These are phyloP conservation scores for Medicago arabica DNA, from an alignment of 306 rosid genomes.

Conservation along the genomic window DNA sequence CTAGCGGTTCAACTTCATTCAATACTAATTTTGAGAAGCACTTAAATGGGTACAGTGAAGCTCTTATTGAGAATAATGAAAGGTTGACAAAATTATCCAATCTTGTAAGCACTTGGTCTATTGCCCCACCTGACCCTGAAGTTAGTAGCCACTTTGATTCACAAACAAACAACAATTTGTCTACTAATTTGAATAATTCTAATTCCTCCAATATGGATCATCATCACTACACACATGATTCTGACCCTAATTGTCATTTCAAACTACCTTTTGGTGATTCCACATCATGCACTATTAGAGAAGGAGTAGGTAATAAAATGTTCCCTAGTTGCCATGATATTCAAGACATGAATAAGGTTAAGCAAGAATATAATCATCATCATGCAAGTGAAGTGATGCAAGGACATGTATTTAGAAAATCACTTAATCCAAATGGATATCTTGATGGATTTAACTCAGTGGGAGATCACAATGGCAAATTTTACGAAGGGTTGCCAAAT, in stretches of 20 bases:
- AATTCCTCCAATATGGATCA: slow-evolving; percentile 49
- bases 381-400: slow-evolving; percentile 41
- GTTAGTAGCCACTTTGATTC: slow-evolving; percentile 54
- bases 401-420: slow-evolving; percentile 44
- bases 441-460: slow-evolving; percentile 46
- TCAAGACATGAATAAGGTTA: slow-evolving; percentile 48
- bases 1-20: slow-evolving; percentile 49
- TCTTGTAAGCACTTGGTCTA: slow-evolving; percentile 86
- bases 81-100: slow-evolving; percentile 70
- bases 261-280: slow-evolving; percentile 50
- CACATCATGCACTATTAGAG: slow-evolving; percentile 7
- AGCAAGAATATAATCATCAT: slow-evolving; percentile 40
- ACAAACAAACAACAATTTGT: slow-evolving; percentile 45
- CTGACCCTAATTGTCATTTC: slow-evolving; percentile 39
- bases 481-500: slow-evolving; percentile 53
- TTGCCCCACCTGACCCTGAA: slow-evolving; percentile 80
- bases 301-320: slow-evolving; percentile 37
- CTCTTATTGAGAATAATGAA: slow-evolving; percentile 56
- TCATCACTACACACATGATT: slow-evolving; percentile 40
- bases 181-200: slow-evolving; percentile 45
- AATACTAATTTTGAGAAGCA: slow-evolving; percentile 60
- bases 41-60: slow-evolving; percentile 51
- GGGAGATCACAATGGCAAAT: slow-evolving; percentile 44
- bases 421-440: slow-evolving; percentile 50
- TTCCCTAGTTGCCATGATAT: slow-evolving; percentile 35